A percentile compares a stretch with the other conserved stretches of the same genome.
These are phyloP conservation scores for Beauveria bassiana DNA, from an alignment of 2,329 filamentous ascomycete species.

Conservation along the genomic window DNA sequence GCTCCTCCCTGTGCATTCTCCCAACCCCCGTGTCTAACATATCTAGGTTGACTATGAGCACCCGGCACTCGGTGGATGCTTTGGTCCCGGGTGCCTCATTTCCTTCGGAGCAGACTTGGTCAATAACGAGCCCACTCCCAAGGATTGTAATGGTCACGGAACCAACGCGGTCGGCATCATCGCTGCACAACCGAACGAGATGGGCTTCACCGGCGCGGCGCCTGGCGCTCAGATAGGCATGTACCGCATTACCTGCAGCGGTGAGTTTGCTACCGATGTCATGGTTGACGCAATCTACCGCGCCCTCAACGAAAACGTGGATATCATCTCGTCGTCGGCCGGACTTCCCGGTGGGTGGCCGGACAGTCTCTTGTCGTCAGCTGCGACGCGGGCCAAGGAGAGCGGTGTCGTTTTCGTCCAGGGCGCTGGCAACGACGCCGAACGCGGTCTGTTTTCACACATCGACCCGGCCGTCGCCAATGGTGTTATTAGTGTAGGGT, in stretches of 20 bases:
- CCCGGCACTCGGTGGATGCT: conserved; percentile 39
- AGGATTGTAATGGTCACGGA: conserved; percentile 33
- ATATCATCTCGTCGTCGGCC: conserved; percentile 31
- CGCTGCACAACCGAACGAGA: conserved; percentile 29
- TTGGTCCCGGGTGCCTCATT: conserved; percentile 38
- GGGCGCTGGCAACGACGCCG: conserved; percentile 38
- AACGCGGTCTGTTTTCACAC: conserved; percentile 32
- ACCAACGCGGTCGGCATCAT: conserved; percentile 39
- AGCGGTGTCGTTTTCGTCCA: conserved; percentile 32
- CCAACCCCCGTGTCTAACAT: background rate
- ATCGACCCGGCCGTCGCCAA: conserved; percentile 23
- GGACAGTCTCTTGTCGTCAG: conserved; percentile 25
- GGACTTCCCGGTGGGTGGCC: conserved; percentile 24
- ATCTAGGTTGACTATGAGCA: conserved; percentile 34
- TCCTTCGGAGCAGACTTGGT: conserved; percentile 36
- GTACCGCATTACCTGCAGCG: conserved; percentile 29
- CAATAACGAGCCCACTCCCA: conserved; percentile 30
- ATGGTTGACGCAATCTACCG: conserved; percentile 30
- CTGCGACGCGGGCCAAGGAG: conserved; percentile 34
- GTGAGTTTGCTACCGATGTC: conserved; percentile 26
- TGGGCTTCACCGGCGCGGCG: conserved; percentile 31
- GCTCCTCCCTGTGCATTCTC: background rate
- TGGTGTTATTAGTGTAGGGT: conserved; percentile 35
- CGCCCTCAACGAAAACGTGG: conserved; percentile 32
- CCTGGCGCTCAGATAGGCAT: conserved; percentile 31